Percentiles rank a stretch among this genome's conserved stretches.
phyloP scores from a whole-genome alignment of 2,329 filamentous ascomycete genomes.

The Daldinia eschscholtzii region DNA sequence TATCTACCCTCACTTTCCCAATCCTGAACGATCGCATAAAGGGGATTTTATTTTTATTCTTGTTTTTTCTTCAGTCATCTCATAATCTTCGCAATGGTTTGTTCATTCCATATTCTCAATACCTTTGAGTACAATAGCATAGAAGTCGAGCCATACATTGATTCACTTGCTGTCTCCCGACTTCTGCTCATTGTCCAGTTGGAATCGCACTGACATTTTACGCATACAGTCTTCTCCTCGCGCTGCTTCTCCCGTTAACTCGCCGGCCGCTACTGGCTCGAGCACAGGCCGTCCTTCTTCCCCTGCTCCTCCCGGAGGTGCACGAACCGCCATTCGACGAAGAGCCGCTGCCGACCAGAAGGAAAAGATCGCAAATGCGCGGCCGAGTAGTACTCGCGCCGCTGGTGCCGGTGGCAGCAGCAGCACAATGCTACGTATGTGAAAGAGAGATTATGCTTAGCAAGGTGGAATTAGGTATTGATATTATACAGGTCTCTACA shows the following conservation, averaged over 20 bases:
- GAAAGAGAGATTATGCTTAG: conserved; percentile 25
- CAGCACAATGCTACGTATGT: conserved; percentile 97
- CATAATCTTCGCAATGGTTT: conserved; percentile 45
- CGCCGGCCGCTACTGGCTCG: conserved; percentile 72
- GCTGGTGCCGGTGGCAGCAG: conserved; percentile 96
- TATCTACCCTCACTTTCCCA: conserved; percentile 57
- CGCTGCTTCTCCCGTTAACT: conserved; percentile 69
- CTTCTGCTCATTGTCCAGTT: neutral
- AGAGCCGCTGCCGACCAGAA: conserved; percentile 97
- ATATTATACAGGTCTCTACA: conserved; percentile 81
- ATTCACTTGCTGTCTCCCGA: neutral
- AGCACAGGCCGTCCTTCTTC: conserved; percentile 84
- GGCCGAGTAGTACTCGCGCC: conserved; percentile 90
- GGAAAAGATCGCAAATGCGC: conserved; percentile 93
- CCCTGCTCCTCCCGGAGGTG: conserved; percentile 90
- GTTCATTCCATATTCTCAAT: conserved; percentile 15
- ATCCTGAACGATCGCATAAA: conserved; percentile 32
- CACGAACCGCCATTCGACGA: conserved; percentile 93
- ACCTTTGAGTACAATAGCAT: neutral
- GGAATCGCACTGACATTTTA: conserved; percentile 27
- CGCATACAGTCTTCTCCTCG: conserved; percentile 68
- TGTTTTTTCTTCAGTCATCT: conserved; percentile 34
- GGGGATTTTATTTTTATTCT: conserved; percentile 32
- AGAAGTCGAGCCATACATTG: neutral
- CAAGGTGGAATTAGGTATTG: conserved; percentile 40